A percentile compares a stretch with the other conserved stretches of the same genome.
These are phyloP conservation scores for Lactarius sanguifluus DNA, from an alignment of 768 basidiomycete genomes.

Conservation along the genomic window DNA sequence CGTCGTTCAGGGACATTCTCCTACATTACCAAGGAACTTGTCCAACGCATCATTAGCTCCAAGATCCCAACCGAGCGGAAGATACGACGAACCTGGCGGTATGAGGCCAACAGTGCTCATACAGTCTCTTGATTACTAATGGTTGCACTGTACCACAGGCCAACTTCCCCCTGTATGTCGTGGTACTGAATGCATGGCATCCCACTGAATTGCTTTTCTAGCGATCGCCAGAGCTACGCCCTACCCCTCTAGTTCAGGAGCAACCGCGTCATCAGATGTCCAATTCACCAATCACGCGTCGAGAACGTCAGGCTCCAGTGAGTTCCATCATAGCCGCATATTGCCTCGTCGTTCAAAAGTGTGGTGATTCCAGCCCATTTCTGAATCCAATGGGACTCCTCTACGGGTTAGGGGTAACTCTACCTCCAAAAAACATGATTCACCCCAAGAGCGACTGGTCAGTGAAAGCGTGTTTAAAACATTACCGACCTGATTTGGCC, in stretches of 20 bases:
- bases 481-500: background rate
- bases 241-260: conserved; percentile 6
- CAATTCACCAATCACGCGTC: conserved; percentile 2
- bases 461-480: background rate
- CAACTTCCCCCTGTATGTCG: conserved; percentile 12
- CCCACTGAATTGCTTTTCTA: conserved; percentile 9
- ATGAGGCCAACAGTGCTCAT: background rate
- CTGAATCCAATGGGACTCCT: background rate
- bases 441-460: conserved; percentile 14
- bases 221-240: conserved; percentile 16
- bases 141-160: background rate
- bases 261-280: conserved; percentile 13
- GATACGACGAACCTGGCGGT: conserved; percentile 20
- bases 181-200: background rate
- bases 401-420: background rate
- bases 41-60: background rate
- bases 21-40: conserved; percentile 1
- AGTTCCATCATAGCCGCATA: background rate
- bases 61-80: conserved; percentile 9
- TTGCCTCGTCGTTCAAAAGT: background rate
- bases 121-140: background rate
- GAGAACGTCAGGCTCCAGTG: conserved; percentile 18
- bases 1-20: conserved; percentile 3
- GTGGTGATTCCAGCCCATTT: background rate
- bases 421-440: background rate